These are phyloP conservation scores for Ilex aquifolium DNA, from an alignment of 257 asterid species.

Conservation along the genomic window DNA sequence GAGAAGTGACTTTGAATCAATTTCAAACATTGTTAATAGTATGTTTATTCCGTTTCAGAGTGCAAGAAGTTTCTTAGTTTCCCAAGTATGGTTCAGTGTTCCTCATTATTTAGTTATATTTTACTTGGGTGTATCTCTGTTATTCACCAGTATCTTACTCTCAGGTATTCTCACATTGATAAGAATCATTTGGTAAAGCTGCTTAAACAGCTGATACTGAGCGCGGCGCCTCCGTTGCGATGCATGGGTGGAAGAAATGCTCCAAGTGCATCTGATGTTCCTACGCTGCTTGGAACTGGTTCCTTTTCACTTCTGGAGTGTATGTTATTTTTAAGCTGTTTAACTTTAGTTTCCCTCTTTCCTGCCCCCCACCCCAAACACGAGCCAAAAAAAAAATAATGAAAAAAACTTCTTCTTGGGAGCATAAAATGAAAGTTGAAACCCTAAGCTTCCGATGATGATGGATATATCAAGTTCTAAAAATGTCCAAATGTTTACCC, in stretches of 20 bases:
- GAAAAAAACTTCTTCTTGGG: neutral
- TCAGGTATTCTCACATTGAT: slow-evolving; percentile 78
- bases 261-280: slow-evolving; percentile 90
- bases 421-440: neutral
- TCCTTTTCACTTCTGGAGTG: slow-evolving; percentile 70
- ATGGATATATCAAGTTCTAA: too few species aligned
- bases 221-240: slow-evolving; percentile 56
- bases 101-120: too few species aligned
- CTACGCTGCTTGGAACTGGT: slow-evolving; percentile 91
- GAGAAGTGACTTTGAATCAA: neutral
- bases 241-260: slow-evolving; percentile 36
- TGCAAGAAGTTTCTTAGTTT: too few species aligned
- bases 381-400: too few species aligned
- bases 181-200: slow-evolving; percentile 75
- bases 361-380: too few species aligned
- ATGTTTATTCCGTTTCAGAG: neutral
- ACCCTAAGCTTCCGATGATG: too few species aligned
- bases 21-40: too few species aligned
- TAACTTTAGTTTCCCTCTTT: slow-evolving; percentile 12
- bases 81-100: too few species aligned
- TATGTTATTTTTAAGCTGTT: slow-evolving; percentile 35
- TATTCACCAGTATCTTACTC: neutral
- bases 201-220: slow-evolving; percentile 73
- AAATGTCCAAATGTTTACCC: too few species aligned
- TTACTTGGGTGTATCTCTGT: neutral